A percentile compares a stretch with the other conserved stretches of the same genome.
phyloP scores from a whole-genome alignment of 2,329 filamentous ascomycete genomes.

The Fusarium sp. region DNA sequence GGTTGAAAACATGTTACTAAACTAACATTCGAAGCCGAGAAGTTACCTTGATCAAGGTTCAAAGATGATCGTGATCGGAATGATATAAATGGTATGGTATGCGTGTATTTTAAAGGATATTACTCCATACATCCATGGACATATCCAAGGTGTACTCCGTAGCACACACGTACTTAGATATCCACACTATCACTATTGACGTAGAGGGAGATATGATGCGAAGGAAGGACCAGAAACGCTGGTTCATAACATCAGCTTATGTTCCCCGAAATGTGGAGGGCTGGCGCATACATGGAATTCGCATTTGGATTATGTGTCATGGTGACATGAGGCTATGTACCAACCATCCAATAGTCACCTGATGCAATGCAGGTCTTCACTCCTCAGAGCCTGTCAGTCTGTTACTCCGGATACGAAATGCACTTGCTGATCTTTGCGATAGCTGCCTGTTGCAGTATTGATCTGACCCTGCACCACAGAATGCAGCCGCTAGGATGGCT shows the following conservation, averaged over 20 bases:
- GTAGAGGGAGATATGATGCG: neutral
- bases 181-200: neutral
- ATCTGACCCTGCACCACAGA: constrained; percentile 9
- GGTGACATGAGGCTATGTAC: constrained; percentile 17
- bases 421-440: constrained; percentile 1
- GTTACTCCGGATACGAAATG: constrained; percentile 32
- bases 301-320: neutral
- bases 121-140: neutral
- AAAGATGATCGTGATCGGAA: neutral
- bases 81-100: neutral
- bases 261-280: neutral
- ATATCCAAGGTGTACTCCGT: neutral
- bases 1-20: neutral
- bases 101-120: neutral
- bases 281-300: neutral
- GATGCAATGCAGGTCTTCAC: neutral
- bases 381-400: constrained; percentile 8
- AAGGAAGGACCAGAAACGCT: neutral
- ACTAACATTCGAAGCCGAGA: neutral
- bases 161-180: neutral
- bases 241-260: neutral
- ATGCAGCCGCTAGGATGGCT: neutral
- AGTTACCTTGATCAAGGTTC: neutral
- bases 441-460: constrained; percentile 3
- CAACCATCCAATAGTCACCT: neutral